Evolutionary conservation across 352 stramenopile genomes (phyloP).

Genomic region (Phytophthora litchii): DNA sequence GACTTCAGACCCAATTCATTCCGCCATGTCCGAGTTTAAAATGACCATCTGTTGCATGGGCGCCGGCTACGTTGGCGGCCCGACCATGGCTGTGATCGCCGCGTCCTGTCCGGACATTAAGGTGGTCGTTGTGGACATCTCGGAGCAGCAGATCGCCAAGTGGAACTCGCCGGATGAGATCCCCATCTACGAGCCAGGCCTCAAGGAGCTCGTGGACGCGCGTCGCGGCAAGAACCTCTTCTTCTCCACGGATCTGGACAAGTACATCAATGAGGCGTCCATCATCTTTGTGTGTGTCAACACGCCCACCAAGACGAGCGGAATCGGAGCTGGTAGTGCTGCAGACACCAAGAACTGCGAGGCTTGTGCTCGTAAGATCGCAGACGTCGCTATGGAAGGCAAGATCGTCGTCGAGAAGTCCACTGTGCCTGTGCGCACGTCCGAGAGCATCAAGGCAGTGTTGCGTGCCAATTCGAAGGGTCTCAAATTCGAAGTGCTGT

Average conservation of each 20-base stretch:
- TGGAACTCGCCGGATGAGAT: slow-evolving; percentile 96
- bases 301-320: slow-evolving; percentile 98
- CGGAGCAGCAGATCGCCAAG: slow-evolving; percentile 95
- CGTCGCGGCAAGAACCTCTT: slow-evolving; percentile 97
- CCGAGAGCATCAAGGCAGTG: slow-evolving; percentile 96
- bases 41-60: slow-evolving; percentile 97
- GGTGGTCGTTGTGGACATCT: slow-evolving; percentile 98
- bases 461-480: slow-evolving; percentile 95
- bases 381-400: slow-evolving; percentile 90
- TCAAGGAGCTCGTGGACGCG: slow-evolving; percentile 96
- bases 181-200: slow-evolving; percentile 99
- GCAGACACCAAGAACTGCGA: slow-evolving; percentile 99
- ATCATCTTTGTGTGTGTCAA: slow-evolving; percentile 99
- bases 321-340: slow-evolving; percentile 96
- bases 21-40: slow-evolving; percentile 57
- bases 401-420: slow-evolving; percentile 99
- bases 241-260: slow-evolving; percentile 98
- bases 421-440: slow-evolving; percentile 98
- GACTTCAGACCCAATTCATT: neutral
- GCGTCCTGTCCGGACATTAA: slow-evolving; percentile 96
- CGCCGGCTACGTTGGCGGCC: slow-evolving; percentile 98
- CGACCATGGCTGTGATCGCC: slow-evolving; percentile 99
- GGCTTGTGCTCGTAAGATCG: slow-evolving; percentile 98
- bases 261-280: slow-evolving; percentile 96
- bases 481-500: slow-evolving; percentile 97